Evolutionary conservation across 306 rosid genomes (phyloP), one percentile per base, ranked within the genome.

Genomic region (Dalbergia cultrata): DNA sequence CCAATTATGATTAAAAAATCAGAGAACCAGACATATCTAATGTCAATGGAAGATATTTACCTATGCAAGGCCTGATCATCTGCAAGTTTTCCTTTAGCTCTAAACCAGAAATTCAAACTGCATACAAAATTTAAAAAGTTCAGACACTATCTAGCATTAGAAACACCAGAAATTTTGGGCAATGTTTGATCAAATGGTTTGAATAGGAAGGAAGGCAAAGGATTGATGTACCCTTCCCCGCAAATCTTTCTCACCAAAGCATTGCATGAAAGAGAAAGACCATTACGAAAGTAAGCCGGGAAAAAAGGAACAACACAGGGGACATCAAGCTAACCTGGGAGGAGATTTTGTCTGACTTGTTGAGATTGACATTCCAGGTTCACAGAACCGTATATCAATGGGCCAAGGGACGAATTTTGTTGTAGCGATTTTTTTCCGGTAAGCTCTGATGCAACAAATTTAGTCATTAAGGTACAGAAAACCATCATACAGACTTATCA

Each of bases 1-100:
- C 52, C 9, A n/a, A 66, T 69, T 63, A 26, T 53, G 61, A 81
- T 69, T 76, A 65, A 80, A 62, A 57, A 73, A 19, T 18, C 62
- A 35, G 54, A 75, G 54, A 77, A 74, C 71, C n/a, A 49, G 77
- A 45, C 31, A 37, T 56, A 54, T 44, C 65, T 71, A 58, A 65
- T 61, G 44, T 47, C 43, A 12, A 76, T 70, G 67, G n/a, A 64
- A 72, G 64, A 76, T 81, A 62, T 75, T 22, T 83, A 95, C 99
- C 99, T 90, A 78, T 95, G 99, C 90, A 95, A 81, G 60, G 99
- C 94, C 82, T 91, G 98, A 83, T 93, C 99, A 88, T 93, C 92
- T 75, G 98, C 86, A 77, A 95, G 93, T 80, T 88, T 89, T 74
- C 97, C 99, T 70, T 72, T 93, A 9, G 98, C 91, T 85, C 92